These are phyloP conservation scores for Sedum album DNA, from an alignment of 164 flowering plant genomes.

Conservation along the genomic window DNA sequence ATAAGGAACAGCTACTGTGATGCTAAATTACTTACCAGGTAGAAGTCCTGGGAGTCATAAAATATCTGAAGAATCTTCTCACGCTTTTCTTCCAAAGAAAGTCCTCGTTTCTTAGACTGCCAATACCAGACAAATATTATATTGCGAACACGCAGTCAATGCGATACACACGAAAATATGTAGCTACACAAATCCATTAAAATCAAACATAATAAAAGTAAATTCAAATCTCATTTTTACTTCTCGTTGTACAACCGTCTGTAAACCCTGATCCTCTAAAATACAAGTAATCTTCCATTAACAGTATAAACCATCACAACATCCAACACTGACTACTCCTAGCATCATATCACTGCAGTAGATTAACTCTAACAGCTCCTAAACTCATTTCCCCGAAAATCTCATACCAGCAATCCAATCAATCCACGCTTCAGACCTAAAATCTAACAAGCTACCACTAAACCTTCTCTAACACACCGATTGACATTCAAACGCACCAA, in stretches of 20 bases:
- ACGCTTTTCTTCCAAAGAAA: constrained; percentile 95
- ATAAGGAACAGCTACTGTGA: not conserved
- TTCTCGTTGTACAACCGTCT: too few species aligned
- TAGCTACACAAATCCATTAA: not conserved
- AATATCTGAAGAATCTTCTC: constrained; percentile 92
- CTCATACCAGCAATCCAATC: too few species aligned
- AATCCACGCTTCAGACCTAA: too few species aligned
- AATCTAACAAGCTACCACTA: too few species aligned
- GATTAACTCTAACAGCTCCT: too few species aligned
- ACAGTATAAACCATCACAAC: too few species aligned
- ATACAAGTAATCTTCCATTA: not conserved
- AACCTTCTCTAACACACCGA: not conserved
- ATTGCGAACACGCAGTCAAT: not conserved
- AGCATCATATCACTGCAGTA: too few species aligned
- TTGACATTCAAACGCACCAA: not conserved
- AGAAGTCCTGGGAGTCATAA: constrained; percentile 86
- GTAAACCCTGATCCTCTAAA: not conserved
- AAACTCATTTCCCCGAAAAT: too few species aligned
- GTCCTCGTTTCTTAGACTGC: constrained; percentile 94
- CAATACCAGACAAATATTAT: not conserved
- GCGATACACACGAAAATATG: not conserved
- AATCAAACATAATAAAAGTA: not conserved
- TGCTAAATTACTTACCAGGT: constrained; percentile 4
- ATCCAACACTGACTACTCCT: too few species aligned
- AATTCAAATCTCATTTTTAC: not conserved